These are phyloP conservation scores for Pisolithus orientalis DNA, from an alignment of 768 basidiomycete species.

Conservation along the genomic window DNA sequence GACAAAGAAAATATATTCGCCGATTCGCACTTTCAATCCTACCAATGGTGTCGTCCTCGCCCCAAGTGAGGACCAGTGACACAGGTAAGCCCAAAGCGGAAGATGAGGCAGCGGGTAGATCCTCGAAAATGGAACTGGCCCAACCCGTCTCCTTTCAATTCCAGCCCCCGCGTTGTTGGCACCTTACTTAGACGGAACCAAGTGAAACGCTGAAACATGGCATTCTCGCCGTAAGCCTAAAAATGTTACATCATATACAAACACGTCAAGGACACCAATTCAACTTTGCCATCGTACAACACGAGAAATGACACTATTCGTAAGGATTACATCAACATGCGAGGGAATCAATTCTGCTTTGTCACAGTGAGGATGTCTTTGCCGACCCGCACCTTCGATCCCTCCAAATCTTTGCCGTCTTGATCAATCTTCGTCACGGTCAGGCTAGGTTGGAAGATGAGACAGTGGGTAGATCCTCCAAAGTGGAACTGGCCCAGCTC, in stretches of 20 bases:
- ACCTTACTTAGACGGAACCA: too few relatives aligned
- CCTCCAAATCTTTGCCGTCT: background rate
- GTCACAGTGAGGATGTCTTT: background rate
- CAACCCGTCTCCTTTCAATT: too few relatives aligned
- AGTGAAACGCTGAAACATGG: conserved; percentile 35
- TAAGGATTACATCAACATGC: too few relatives aligned
- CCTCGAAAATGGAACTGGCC: too few relatives aligned
- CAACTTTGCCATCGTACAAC: too few relatives aligned
- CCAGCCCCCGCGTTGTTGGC: too few relatives aligned
- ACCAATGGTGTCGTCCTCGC: background rate
- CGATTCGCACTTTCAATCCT: background rate
- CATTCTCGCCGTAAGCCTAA: too few relatives aligned
- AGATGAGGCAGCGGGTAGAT: conserved; percentile 39
- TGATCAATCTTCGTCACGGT: background rate
- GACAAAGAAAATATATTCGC: too few relatives aligned
- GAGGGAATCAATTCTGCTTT: too few relatives aligned
- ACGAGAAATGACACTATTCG: too few relatives aligned
- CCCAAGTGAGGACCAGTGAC: background rate
- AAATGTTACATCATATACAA: too few relatives aligned
- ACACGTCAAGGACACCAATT: too few relatives aligned
- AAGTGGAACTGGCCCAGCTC: conserved; percentile 55
- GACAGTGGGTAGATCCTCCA: conserved; percentile 43
- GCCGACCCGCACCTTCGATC: background rate
- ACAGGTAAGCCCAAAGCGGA: conserved; percentile 17
- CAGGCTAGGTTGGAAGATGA: conserved; percentile 31